These are phyloP conservation scores for Aspergillus wentii DNA, from an alignment of 495 filamentous ascomycete species.

Conservation along the genomic window DNA sequence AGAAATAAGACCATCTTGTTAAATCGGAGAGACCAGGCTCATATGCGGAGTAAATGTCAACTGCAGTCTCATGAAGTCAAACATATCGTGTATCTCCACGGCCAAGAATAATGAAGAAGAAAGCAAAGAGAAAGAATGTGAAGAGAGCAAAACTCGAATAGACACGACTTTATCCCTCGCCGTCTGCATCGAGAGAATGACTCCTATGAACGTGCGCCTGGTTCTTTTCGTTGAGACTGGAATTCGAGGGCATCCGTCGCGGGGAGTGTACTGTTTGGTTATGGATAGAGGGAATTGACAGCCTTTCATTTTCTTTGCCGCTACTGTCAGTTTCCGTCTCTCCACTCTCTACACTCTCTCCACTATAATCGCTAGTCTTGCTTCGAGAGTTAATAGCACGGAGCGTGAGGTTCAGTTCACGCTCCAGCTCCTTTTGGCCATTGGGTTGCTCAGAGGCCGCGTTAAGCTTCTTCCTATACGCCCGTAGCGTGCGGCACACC, in stretches of 20 bases:
- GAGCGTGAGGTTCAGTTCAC: conserved; percentile 72
- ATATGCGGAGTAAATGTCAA: too few species aligned
- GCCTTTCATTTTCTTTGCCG: conserved; percentile 37
- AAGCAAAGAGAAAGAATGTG: conserved; percentile 1
- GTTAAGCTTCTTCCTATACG: conserved; percentile 77
- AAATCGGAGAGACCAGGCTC: too few species aligned
- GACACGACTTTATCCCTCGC: conserved; percentile 21
- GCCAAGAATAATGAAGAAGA: not conserved
- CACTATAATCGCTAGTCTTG: too few species aligned
- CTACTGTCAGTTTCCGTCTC: conserved; percentile 44
- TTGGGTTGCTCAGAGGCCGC: conserved; percentile 60
- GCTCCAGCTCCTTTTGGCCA: conserved; percentile 66
- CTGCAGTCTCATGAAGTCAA: too few species aligned
- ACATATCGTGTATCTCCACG: too few species aligned
- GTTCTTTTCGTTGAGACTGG: conserved; percentile 24
- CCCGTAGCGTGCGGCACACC: conserved; percentile 69
- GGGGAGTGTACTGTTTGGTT: conserved; percentile 18
- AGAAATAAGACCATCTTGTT: too few species aligned
- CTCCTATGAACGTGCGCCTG: conserved; percentile 20
- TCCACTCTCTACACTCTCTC: conserved; percentile 22
- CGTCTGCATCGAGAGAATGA: conserved; percentile 27
- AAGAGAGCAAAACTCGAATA: too few species aligned
- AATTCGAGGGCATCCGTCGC: conserved; percentile 35
- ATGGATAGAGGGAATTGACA: conserved; percentile 15
- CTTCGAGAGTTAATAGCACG: conserved; percentile 58